A percentile compares a stretch with the other conserved stretches of the same genome.
Conservation (phyloP, 2,329 filamentous ascomycete genomes). For the Cladosporium velox region DNA sequence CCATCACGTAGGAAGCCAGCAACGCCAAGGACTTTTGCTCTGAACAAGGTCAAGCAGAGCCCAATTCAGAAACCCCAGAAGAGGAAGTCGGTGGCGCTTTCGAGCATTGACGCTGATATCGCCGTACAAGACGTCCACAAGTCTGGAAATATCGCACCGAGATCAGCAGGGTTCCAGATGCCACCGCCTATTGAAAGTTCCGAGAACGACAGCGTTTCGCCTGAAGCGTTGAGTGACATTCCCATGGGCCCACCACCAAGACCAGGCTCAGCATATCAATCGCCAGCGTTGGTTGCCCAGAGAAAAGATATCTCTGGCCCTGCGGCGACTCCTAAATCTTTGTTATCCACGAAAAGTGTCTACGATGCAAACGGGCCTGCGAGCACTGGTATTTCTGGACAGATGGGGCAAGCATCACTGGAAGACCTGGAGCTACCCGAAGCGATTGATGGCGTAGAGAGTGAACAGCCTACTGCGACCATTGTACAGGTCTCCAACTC, state of each 20-base stretch:
- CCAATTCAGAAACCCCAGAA: constrained; percentile 69
- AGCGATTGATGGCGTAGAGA: constrained; percentile 60
- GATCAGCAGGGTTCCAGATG: constrained; percentile 29
- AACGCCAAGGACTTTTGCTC: constrained; percentile 45
- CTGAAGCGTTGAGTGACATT: constrained; percentile 50
- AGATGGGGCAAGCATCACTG: constrained; percentile 42
- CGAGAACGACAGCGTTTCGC: constrained; percentile 52
- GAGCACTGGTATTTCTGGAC: constrained; percentile 16
- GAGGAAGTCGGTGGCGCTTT: constrained; percentile 49
- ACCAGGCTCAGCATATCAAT: constrained; percentile 61
- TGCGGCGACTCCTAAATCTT: constrained; percentile 38
- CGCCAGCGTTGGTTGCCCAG: constrained; percentile 66
- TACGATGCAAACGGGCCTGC: constrained; percentile 12
- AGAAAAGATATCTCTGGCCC: constrained; percentile 32
- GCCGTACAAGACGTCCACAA: constrained; percentile 42
- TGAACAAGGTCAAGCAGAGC: constrained; percentile 63
- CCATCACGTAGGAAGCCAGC: constrained; percentile 50
- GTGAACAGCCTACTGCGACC: constrained; percentile 50
- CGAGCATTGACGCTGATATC: constrained; percentile 48
- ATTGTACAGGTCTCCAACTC: constrained; percentile 27
- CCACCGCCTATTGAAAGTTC: constrained; percentile 39
- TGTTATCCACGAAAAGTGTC: constrained; percentile 32
- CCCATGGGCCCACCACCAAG: constrained; percentile 63
- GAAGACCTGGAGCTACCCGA: constrained; percentile 74
- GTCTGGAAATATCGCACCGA: constrained; percentile 30